These are phyloP conservation scores for Colletotrichum godetiae DNA, from an alignment of 2,329 filamentous ascomycete genomes.

Conservation along the genomic window DNA sequence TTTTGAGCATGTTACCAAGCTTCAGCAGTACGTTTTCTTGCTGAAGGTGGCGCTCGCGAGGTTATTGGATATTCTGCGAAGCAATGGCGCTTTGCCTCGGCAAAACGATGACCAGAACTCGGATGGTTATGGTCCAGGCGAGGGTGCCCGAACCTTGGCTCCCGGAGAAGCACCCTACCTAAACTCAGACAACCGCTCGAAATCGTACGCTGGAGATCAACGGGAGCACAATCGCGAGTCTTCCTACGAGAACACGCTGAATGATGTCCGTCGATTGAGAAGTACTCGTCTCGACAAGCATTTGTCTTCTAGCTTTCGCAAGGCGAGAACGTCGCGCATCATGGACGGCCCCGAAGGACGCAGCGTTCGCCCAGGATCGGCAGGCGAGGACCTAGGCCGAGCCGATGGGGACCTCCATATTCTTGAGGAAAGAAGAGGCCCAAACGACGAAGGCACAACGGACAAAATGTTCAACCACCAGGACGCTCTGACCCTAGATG, in stretches of 20 bases:
- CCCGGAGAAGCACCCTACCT: conserved; percentile 55
- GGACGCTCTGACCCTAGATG: conserved; percentile 92
- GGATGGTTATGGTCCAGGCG: conserved; percentile 73
- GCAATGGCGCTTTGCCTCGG: conserved; percentile 82
- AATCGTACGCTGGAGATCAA: conserved; percentile 75
- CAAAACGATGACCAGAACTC: conserved; percentile 78
- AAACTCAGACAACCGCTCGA: conserved; percentile 76
- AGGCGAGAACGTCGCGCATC: conserved; percentile 89
- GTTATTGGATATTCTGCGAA: conserved; percentile 86
- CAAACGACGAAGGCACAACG: conserved; percentile 74
- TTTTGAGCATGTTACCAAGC: conserved; percentile 82
- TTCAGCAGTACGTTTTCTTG: conserved; percentile 95
- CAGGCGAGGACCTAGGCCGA: conserved; percentile 69
- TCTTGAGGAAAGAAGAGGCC: conserved; percentile 76
- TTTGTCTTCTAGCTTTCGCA: conserved; percentile 91
- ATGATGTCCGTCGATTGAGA: conserved; percentile 90
- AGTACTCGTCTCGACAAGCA: conserved; percentile 96
- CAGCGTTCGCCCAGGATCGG: conserved; percentile 76
- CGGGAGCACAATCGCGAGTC: conserved; percentile 73
- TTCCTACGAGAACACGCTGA: conserved; percentile 94
- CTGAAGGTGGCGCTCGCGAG: conserved; percentile 91
- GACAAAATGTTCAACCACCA: conserved; percentile 90
- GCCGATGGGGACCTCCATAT: conserved; percentile 75
- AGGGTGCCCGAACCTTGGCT: conserved; percentile 54
- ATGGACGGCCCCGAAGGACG: conserved; percentile 86